Conservation (phyloP, 495 filamentous ascomycete species). For the Penicillium simplicissimum region DNA sequence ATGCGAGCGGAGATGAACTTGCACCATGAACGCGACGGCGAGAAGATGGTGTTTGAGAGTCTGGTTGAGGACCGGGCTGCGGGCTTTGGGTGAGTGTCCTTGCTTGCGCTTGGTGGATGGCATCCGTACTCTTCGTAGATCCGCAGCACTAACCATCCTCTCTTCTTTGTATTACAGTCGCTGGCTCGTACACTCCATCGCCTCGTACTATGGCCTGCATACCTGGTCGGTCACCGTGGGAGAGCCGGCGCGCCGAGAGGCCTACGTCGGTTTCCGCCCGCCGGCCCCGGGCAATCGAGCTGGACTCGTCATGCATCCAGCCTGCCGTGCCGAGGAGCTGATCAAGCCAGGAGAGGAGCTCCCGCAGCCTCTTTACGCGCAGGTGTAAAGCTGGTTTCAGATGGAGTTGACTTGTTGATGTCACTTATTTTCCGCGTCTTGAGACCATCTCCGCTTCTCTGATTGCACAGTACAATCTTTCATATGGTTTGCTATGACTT, state of each 20-base stretch:
- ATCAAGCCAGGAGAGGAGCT: constrained; percentile 50
- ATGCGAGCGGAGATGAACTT: constrained; percentile 44
- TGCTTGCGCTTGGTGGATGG: neutral
- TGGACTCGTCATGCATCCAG: constrained; percentile 30
- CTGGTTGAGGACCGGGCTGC: constrained; percentile 70
- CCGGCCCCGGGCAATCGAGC: constrained; percentile 32
- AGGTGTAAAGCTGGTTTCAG: constrained; percentile 44
- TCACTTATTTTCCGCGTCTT: neutral
- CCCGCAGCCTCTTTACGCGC: constrained; percentile 61
- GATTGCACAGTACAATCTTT: neutral
- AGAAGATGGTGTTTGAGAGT: constrained; percentile 79
- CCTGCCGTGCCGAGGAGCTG: constrained; percentile 31
- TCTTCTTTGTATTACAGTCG: constrained; percentile 51
- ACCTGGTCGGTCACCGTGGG: constrained; percentile 81
- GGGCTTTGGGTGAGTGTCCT: constrained; percentile 71
- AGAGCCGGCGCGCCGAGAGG: constrained; percentile 73
- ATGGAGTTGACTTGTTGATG: neutral
- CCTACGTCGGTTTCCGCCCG: constrained; percentile 78
- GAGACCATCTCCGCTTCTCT: neutral
- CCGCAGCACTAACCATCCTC: constrained; percentile 7
- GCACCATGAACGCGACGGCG: constrained; percentile 52
- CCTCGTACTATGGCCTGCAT: constrained; percentile 85
- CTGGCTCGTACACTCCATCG: constrained; percentile 93
- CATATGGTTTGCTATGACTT: neutral
- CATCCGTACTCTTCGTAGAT: neutral